Evolutionary conservation across 2,329 filamentous ascomycete species (phyloP), one percentile per base, ranked within the genome.

Genomic region (Neofusicoccum cordaticola): DNA sequence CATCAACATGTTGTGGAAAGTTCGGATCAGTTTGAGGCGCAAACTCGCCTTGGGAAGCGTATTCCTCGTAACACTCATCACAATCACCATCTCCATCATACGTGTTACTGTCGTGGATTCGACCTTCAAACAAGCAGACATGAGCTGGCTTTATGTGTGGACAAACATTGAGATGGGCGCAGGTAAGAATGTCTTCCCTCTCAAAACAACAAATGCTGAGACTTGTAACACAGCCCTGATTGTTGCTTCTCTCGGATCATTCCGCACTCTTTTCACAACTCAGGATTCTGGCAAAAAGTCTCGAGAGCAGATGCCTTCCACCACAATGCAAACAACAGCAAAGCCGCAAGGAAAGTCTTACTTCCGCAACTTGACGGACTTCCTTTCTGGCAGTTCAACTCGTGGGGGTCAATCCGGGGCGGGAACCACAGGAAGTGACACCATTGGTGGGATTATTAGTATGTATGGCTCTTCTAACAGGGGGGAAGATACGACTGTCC

Each of bases 131-230:
- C 27, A 31, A 31, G 44, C 45, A 1, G 67, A 67, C 39, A 56
- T 41, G 17, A 67, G 61, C 27, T 67, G 66, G 67, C 22, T 65
- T 1, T 68, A 68, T 48, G 42, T 65, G 47, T 69, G 67, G 67
- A 66, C 41, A 42, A 41, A 53, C 13, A 65, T 67, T 19, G 67
- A 67, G n/a, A 34, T 34, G 2, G 52, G 8, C 31, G 41, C 63
- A 17, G 67, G 67, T 69, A 66, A 31, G 39, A n/a, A 58, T 22
- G 19, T 22, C 11, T 31, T 22, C 27, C 4, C 27, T 31, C 27
- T 31, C 27, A 31, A 31, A 31, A 31, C 27, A 31, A 31, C 27
- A 31, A 31, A 31, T 5, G 27, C 27, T 31, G 6, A 31, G 44
- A 19, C 44, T 7, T 22, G 17, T 15, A 15, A 35, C 27, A 13